phyloP scores from a whole-genome alignment of 495 filamentous ascomycete genomes.

The Evernia prunastri region DNA sequence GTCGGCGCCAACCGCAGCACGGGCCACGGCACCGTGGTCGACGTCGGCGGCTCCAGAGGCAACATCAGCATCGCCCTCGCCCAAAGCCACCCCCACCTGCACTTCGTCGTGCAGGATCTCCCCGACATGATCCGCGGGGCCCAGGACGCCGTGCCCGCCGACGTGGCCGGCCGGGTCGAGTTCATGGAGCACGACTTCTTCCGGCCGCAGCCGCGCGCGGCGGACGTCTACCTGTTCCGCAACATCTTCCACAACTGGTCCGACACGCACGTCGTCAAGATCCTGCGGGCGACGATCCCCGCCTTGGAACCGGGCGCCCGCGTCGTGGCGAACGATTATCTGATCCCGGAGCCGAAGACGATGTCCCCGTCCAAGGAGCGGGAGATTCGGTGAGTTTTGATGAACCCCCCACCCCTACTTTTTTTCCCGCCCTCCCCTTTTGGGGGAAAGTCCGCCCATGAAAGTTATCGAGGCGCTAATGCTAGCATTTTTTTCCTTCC shows the following conservation, averaged over 20 bases:
- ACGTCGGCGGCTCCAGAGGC: conserved; percentile 34
- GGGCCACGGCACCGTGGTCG: conserved; percentile 24
- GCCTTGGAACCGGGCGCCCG: conserved; percentile 33
- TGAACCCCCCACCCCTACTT: background rate
- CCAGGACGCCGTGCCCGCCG: conserved; percentile 30
- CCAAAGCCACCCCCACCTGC: conserved; percentile 24
- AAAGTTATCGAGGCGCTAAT: too few relatives aligned
- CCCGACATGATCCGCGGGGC: conserved; percentile 40
- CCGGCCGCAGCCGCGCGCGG: conserved; percentile 37
- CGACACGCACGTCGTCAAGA: conserved; percentile 35
- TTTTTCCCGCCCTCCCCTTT: background rate
- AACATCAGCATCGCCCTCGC: conserved; percentile 29
- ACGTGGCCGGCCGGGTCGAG: conserved; percentile 34
- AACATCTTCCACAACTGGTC: conserved; percentile 45
- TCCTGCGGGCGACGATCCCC: conserved; percentile 36
- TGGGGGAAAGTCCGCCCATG: too few relatives aligned
- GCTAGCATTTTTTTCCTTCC: background rate
- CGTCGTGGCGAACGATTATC: conserved; percentile 48
- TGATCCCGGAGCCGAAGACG: conserved; percentile 39
- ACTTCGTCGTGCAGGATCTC: conserved; percentile 49
- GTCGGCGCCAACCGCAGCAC: conserved; percentile 25
- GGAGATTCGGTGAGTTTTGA: conserved; percentile 32
- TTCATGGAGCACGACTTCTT: conserved; percentile 49
- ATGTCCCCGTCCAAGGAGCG: conserved; percentile 44
- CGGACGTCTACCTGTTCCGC: conserved; percentile 46